Percentiles rank a stretch among this genome's conserved stretches.
These are phyloP conservation scores for Botrytis fabae DNA, from an alignment of 2,329 filamentous ascomycete species.

Conservation along the genomic window DNA sequence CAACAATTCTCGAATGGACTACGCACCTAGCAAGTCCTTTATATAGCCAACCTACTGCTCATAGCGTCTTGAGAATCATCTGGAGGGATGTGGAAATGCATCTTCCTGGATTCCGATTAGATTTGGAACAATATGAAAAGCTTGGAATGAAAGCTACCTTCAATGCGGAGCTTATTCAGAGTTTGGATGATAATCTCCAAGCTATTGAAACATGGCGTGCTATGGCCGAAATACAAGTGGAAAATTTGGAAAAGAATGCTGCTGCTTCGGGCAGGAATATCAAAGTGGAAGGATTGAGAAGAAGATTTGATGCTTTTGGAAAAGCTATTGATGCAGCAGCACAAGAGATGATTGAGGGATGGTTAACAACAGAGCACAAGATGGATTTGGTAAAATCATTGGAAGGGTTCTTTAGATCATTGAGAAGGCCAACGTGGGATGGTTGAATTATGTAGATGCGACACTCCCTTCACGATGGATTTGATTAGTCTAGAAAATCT, in stretches of 20 bases:
- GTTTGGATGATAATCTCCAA: constrained; percentile 14
- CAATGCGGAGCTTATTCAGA: background rate
- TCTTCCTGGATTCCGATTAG: constrained; percentile 2
- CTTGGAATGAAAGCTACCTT: background rate
- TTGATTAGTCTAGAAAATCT: constrained; percentile 55
- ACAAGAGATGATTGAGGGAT: constrained; percentile 3
- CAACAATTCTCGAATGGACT: constrained; percentile 21
- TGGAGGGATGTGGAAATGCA: constrained; percentile 23
- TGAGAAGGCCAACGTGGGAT: constrained; percentile 8
- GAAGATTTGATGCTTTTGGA: constrained; percentile 4
- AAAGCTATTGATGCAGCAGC: constrained; percentile 17
- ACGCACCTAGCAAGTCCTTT: constrained; percentile 15
- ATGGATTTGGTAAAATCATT: constrained; percentile 1
- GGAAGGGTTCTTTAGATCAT: constrained; percentile 12
- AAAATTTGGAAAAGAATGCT: constrained; percentile 13
- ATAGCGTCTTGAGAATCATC: constrained; percentile 12
- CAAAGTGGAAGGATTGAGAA: constrained; percentile 9
- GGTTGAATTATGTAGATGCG: background rate
- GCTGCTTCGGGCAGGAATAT: background rate
- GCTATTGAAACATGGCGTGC: constrained; percentile 19
- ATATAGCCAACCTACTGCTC: constrained; percentile 11
- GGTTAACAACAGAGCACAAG: constrained; percentile 6
- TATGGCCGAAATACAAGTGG: constrained; percentile 12
- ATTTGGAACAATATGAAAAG: constrained; percentile 9
- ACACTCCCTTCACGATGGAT: background rate